Percentiles rank a stretch among this genome's conserved stretches.
Conservation (phyloP, 768 basidiomycete species). For the Hortiboletus campestris region DNA sequence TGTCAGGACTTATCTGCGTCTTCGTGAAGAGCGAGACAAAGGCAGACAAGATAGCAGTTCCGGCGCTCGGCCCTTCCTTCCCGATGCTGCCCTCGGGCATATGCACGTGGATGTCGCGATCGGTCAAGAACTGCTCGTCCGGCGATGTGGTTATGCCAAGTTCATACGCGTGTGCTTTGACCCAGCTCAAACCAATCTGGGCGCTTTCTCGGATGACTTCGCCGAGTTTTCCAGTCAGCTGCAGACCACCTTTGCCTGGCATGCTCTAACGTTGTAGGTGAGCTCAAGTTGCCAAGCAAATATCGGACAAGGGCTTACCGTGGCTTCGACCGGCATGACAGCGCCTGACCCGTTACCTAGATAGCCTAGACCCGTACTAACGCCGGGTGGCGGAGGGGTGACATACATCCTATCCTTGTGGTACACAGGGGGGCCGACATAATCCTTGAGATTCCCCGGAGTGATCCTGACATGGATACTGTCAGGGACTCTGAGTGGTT, state of each 20-base stretch:
- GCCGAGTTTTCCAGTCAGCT: conserved; percentile 94
- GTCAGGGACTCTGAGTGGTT: conserved; percentile 79
- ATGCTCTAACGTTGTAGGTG: conserved; percentile 57
- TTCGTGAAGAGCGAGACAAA: conserved; percentile 91
- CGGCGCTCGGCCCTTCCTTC: conserved; percentile 96
- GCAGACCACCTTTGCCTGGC: conserved; percentile 92
- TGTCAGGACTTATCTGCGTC: conserved; percentile 79
- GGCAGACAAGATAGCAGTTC: conserved; percentile 88
- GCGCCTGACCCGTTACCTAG: conserved; percentile 94
- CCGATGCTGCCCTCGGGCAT: conserved; percentile 95
- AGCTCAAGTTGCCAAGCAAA: background rate
- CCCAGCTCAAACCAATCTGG: conserved; percentile 92
- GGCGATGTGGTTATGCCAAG: conserved; percentile 77
- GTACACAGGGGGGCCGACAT: conserved; percentile 94
- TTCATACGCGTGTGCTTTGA: conserved; percentile 85
- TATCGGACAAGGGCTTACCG: conserved; percentile 47
- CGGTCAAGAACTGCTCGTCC: conserved; percentile 76
- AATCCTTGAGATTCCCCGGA: conserved; percentile 88
- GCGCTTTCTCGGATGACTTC: conserved; percentile 97
- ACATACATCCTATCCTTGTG: conserved; percentile 93
- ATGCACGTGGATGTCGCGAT: conserved; percentile 91
- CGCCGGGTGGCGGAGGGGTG: conserved; percentile 80
- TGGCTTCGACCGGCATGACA: conserved; percentile 96
- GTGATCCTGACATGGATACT: conserved; percentile 79
- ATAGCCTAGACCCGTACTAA: conserved; percentile 93